Evolutionary conservation across 2,329 filamentous ascomycete genomes (phyloP).

Genomic region (Gliomastix tumulicola): DNA sequence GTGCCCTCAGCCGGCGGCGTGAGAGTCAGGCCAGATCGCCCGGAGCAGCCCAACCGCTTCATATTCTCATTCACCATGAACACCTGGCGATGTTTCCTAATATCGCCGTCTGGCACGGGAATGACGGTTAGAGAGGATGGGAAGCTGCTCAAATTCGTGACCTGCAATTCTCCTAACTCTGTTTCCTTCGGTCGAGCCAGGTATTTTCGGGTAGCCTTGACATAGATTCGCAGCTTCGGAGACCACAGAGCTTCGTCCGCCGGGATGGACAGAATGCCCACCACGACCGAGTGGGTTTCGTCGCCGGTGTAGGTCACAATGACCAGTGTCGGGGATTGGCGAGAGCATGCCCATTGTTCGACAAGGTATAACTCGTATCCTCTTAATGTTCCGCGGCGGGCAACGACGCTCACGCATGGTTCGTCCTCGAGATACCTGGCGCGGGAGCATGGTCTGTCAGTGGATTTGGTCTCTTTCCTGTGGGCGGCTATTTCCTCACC

Average conservation of each 20-base stretch:
- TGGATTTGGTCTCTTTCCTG: no score
- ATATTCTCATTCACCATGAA: slow-evolving; percentile 95
- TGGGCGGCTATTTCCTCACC: no score
- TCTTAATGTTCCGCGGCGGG: slow-evolving; percentile 60
- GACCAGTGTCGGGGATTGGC: slow-evolving; percentile 81
- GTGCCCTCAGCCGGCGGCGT: slow-evolving; percentile 73
- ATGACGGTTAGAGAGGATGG: slow-evolving; percentile 92
- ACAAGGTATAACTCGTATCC: slow-evolving; percentile 94
- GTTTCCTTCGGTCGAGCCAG: slow-evolving; percentile 82
- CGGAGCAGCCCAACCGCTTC: slow-evolving; percentile 87
- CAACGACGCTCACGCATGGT: slow-evolving; percentile 64
- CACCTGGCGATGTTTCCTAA: slow-evolving; percentile 68
- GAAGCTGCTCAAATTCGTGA: slow-evolving; percentile 89
- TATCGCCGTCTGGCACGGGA: slow-evolving; percentile 77
- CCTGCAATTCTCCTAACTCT: slow-evolving; percentile 76
- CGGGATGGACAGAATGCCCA: slow-evolving; percentile 75
- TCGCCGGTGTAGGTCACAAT: slow-evolving; percentile 94
- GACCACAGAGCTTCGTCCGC: slow-evolving; percentile 77
- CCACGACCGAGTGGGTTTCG: slow-evolving; percentile 67
- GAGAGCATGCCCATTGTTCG: slow-evolving; percentile 96
- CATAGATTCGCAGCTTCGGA: slow-evolving; percentile 70
- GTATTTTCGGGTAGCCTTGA: slow-evolving; percentile 77
- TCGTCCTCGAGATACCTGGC: slow-evolving; percentile 85
- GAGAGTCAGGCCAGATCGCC: slow-evolving; percentile 77
- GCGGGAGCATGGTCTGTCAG: no score